Evolutionary conservation across 208 protist genomes (phyloP), one percentile per base, ranked within the genome.

Genomic region (Leishmania gerbilli): DNA sequence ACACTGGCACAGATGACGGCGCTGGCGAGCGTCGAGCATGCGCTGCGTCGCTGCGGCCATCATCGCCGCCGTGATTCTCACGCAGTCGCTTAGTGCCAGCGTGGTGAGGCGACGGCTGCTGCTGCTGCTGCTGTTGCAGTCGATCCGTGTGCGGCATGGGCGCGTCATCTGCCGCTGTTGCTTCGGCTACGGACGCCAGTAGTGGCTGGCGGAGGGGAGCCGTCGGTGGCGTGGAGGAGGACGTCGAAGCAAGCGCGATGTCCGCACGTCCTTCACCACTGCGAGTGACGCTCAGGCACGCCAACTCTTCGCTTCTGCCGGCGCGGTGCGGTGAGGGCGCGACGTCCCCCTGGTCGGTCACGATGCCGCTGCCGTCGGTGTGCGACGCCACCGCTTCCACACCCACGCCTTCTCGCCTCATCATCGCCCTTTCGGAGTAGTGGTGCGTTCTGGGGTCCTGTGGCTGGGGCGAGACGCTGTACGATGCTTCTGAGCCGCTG

Each of bases 401-500:
- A 17, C n/a, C 58, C 56, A 27, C 34, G 17, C 45, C 71, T 47
- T 27, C 13, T 21, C 55, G 24, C 40, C 51, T 11, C 56, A 53
- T 71, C 55, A 62, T 21, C 13, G n/a, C 2, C 40, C 53, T 76
- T 60, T 76, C 53, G 37, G 53, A 42, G 55, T 62, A 67, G 69
- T 31, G 19, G 45, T 31, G 34, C 64, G 64, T 47, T 68, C n/a
- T 58, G 71, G 84, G 81, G 53, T 88, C 81, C 27, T 69, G 68
- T 55, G 81, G 86, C 79, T 82, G 64, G 31, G 81, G 86, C 40
- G 82, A 89, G 40, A 82, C 79, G 65, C 82, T 81, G 51, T 53
- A 45, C 71, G 77, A 82, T 6, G 72, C 34, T 37, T 27, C 71
- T 15, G 71, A 45, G n/a, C 53, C 56, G 5, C 74, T 56, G 19